Evolutionary conservation across 2,329 filamentous ascomycete species (phyloP), one percentile per base, ranked within the genome.

Genomic region (Elsinoe arachidis): DNA sequence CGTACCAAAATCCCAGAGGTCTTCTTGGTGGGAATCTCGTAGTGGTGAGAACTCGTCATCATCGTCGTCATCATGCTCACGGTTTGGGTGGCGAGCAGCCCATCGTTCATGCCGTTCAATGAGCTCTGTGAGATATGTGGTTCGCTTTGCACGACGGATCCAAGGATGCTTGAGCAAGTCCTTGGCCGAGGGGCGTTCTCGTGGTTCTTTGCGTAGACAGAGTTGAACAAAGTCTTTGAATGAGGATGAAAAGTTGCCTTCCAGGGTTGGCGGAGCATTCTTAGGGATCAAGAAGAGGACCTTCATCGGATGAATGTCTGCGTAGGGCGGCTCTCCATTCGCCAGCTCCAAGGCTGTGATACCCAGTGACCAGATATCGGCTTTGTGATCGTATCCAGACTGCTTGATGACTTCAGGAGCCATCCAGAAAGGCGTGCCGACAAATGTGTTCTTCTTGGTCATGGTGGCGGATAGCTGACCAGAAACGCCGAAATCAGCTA

Each of bases 391-490:
- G 75, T 97, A 96, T 51, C 92, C 92, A 58, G 90, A 95, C 72
- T 99, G 92, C 74, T 96, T 96, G 72, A 99, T 99, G 57, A 97
- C 92, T 74, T 99, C 92, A 10, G 92, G 92, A 2, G 93, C 92
- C 92, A 99, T 99, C 93, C 93, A 99, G 70, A 97, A 99, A 1
- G 93, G 92, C 0, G 92, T 97, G 34, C 93, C 93, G 33, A 99
- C 92, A 71, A 97, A 99, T 0, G 92, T 97, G 70, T 97, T 97
- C 76, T 97, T 97, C 79, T 97, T 97, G 61, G 92, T 96, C 91
- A 97, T 97, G 52, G 92, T 99, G 5, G 92, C 92, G 9, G 92
- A 95, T 19, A 97, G 80, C 73, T 97, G 93, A 26, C 92, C 92
- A 1, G 92, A 96, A 5, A 99, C 93, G 59, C 92, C 92, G 74